These are phyloP conservation scores for Termitomyces heimii DNA, from an alignment of 768 basidiomycete genomes.

Conservation along the genomic window DNA sequence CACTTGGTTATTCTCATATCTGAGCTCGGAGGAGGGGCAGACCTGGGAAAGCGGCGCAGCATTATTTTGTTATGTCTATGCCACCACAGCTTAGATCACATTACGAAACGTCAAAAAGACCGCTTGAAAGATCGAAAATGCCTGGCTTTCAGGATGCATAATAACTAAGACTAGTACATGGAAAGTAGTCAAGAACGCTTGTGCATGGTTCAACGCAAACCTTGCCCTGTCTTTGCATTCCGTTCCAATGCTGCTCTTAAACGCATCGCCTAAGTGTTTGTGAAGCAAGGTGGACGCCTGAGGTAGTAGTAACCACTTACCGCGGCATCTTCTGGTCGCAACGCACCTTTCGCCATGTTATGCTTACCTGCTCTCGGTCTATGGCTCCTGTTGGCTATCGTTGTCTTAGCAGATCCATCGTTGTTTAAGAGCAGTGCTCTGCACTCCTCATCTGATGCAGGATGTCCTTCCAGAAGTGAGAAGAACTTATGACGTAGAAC, in stretches of 20 bases:
- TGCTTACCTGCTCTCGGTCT: constrained; percentile 66
- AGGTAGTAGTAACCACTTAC: constrained; percentile 35
- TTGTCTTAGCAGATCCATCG: constrained; percentile 33
- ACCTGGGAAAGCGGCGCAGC: constrained; percentile 6
- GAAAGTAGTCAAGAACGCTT: background rate
- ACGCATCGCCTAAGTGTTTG: constrained; percentile 49
- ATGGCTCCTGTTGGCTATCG: constrained; percentile 37
- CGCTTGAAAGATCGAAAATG: constrained; percentile 10
- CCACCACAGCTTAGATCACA: constrained; percentile 9
- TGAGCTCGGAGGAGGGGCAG: constrained; percentile 3
- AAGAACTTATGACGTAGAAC: constrained; percentile 86
- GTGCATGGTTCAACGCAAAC: constrained; percentile 15
- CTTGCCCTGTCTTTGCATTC: constrained; percentile 35
- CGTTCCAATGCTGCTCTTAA: constrained; percentile 61
- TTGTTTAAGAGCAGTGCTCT: constrained; percentile 47
- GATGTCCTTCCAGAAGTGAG: constrained; percentile 64
- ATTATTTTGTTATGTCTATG: constrained; percentile 13
- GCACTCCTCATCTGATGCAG: constrained; percentile 71
- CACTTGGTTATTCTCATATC: constrained; percentile 6
- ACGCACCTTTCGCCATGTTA: constrained; percentile 85
- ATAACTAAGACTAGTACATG: background rate
- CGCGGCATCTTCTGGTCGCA: constrained; percentile 78
- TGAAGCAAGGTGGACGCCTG: background rate
- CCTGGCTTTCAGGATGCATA: background rate
- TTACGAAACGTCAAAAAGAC: constrained; percentile 13